Base-by-base conservation (phyloP, 192 early-diverging fungal species). In the Tieghemiomyces parasiticus region DNA sequence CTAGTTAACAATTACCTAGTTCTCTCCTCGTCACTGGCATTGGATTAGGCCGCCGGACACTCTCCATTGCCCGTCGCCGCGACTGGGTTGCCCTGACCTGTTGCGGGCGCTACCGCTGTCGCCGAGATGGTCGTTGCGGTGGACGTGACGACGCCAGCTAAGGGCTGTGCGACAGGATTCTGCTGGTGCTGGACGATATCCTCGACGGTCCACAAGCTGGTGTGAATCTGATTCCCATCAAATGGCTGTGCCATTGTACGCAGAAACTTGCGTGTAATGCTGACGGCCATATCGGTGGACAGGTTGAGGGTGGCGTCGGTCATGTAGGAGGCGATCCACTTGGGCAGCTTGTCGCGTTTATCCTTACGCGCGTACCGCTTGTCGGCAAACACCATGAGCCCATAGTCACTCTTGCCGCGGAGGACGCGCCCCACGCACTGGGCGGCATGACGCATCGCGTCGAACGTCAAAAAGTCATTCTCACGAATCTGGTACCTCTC, bases 381-480 rank as follows among this genome's bases (percentile, higher is more conserved):
- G 63, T 99, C 97, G 1, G 93, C 93, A 79, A 99, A 89, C 34
- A 99, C 83, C 97, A 99, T 99, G 47, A 99, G 67, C 24, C 97
- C 97, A 62, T 99, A 99, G 71, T 99, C 97, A 0, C 86, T 91
- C 66, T 99, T 99, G 61, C 97, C 97, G 38, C 97, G 78, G 63
- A 99, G 59, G 35, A 97, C 97, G 50, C 97, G 81, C 25, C 97
- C 97, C 22, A 99, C 87, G 71, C 97, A 99, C 74, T 99, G 97
- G 16, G 97, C 94, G 60, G 93, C 97, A 73, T 99, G 97, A 4
- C 97, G 83, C 72, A 99, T 84, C 0, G 97, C 97, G 61, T 99
- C 97, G 73, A 99, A 99, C 0, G 97, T 95, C 63, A 99, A 67
- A 71, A 97, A 99, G 65, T 99, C 97, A 66, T 95, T 99, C 71